Base-by-base conservation (phyloP, 2,329 filamentous ascomycete species). In the Colletotrichum higginsianum region DNA sequence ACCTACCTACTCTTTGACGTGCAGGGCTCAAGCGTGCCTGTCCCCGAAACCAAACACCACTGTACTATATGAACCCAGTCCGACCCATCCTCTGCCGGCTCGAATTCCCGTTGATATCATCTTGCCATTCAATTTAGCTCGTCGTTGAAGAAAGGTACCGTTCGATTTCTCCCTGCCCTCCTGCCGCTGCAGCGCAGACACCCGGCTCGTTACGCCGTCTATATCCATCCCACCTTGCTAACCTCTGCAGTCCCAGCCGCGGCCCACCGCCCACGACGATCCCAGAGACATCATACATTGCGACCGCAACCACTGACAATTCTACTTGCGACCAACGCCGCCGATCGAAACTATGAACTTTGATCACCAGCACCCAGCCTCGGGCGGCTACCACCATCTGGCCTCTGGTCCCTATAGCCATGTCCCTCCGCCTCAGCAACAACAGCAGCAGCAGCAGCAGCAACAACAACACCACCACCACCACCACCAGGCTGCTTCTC, bases 311-410 rank as follows among this genome's bases (percentile, higher is more conserved):
- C 12, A 56, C 53, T 30, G 5, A 38, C 18, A 21, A 38, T 30
- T 40, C 18, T 56, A 21, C 18, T 40, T 18, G 53, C 8, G 40
- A 46, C 38, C 56, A 58, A 30, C 12, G 3, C 15, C 12, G 6
- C 35, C 53, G 35, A 38, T 38, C 35, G 30, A 30, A 46, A 38
- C 23, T 49, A 74, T 74, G 73, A 74, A 70, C 44, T 74, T 73
- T 71, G 73, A 73, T 30, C 73, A 71, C 26, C 66, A 72, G 13
- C 68, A 62, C 49, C 58, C 44, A n/a, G 53, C 21, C 68, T 16
- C 61, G 26, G 68, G 68, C 26, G 65, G 60, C 60, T 74, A 74
- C 57, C 72, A 73, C 53, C 71, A 71, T 44, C 70, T 71, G 60
- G 7, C 60, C 23, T 60, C 71, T 50, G 44, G 49, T 16, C 38